Base-by-base conservation (phyloP, 208 protist species). In the Kentomonas sorsogonicus region DNA sequence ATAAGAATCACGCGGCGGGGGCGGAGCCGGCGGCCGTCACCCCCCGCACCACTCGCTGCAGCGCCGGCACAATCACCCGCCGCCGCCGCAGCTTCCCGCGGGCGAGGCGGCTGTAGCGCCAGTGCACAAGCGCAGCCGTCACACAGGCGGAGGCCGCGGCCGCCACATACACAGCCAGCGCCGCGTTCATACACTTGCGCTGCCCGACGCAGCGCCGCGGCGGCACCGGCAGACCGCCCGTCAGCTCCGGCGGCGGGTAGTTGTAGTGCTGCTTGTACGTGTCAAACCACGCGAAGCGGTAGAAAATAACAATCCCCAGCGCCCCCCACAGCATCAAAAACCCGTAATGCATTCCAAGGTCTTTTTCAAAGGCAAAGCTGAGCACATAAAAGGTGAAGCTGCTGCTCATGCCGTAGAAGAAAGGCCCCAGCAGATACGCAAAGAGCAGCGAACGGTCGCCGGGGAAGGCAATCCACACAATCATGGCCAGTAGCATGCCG, bases 331-430 rank as follows among this genome's bases (percentile, higher is more conserved):
- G 40, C 46, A 69, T 77, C 41, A 63, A 78, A 56, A 83, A 83
- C 29, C 76, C 61, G 56, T 83, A 83, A 43, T 83, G 76, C 76
- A 75, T 83, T 26, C 76, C 76, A 16, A 83, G 65, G 38, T 83
- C 72, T 1, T 60, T 60, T 45, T 79, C 73, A 50, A 77, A 83
- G 53, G 79, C 73, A 45, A 70, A 71, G 34, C 63, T 66, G 23
- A 83, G 48, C 15, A 83, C 53, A 61, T 83, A 83, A n/a, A 65
- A 56, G 15, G 76, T 83, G 29, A 78, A 53, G 33, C 63, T 74
- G 16, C 53, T 83, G 65, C 68, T 76, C 20, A 72, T 55, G 11
- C 76, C 76, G 65, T 79, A 83, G 65, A 71, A 69, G 46, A 55
- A 31, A 13, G 63, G 57, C 20, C 48, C 63, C 40, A 79, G 30